These are phyloP conservation scores for Solanum piurae DNA, from an alignment of 257 asterid species.

Conservation along the genomic window DNA sequence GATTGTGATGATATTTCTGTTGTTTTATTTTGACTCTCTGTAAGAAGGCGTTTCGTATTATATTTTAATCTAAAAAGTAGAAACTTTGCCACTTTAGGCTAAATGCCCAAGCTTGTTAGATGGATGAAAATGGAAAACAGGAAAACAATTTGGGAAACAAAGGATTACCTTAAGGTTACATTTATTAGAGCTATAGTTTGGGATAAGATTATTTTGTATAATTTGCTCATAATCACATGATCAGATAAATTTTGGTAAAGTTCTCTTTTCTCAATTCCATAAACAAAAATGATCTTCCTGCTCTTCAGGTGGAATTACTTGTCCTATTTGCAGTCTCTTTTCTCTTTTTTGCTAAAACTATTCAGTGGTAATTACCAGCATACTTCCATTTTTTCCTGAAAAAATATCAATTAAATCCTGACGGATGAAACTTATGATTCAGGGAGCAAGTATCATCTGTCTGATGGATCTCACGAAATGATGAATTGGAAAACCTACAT, in stretches of 20 bases:
- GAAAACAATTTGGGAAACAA: not conserved
- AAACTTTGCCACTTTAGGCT: not conserved
- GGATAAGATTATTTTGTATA: not conserved
- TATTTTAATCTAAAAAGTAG: not conserved
- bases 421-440: conserved; percentile 14
- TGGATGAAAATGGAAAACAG: not conserved
- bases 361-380: not conserved
- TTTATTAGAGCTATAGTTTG: not conserved
- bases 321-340: not conserved
- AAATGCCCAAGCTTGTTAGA: not conserved
- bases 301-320: not conserved
- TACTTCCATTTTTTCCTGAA: not conserved
- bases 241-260: not conserved
- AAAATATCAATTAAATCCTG: not conserved
- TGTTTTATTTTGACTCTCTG: not conserved
- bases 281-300: not conserved
- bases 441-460: conserved; percentile 29
- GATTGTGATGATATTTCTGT: not conserved
- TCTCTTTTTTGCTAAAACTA: not conserved
- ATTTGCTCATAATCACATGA: not conserved
- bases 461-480: conserved; percentile 38
- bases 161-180: not conserved
- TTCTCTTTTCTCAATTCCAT: not conserved
- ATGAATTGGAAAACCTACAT: conserved; percentile 33
- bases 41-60: not conserved